phyloP scores from a whole-genome alignment of 345 rosid genomes.

The Microcos paniculata region DNA sequence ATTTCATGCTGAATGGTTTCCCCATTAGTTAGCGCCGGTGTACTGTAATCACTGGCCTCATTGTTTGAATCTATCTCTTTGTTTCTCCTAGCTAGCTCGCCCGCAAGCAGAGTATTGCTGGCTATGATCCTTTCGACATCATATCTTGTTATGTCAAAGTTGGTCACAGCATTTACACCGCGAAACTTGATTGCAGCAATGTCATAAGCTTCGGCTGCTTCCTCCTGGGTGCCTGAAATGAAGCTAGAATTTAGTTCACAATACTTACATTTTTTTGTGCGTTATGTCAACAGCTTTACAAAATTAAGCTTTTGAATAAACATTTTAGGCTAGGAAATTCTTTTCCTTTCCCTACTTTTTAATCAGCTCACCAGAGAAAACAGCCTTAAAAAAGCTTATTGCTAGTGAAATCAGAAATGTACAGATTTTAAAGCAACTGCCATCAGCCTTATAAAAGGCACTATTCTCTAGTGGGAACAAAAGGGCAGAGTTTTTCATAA shows the following conservation, averaged over 20 bases:
- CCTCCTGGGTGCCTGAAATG: constrained; percentile 71
- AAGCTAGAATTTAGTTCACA: neutral
- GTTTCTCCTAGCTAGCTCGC: constrained; percentile 64
- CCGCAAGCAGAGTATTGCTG: constrained; percentile 67
- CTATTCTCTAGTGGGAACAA: constrained; percentile 35
- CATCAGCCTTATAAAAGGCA: constrained; percentile 49
- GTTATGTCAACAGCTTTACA: neutral
- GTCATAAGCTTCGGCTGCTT: constrained; percentile 86
- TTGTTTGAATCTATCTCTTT: constrained; percentile 31
- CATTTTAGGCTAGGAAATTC: neutral
- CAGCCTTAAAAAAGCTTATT: constrained; percentile 29
- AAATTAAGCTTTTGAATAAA: neutral
- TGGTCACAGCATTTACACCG: constrained; percentile 73
- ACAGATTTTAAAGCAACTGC: constrained; percentile 27
- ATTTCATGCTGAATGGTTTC: constrained; percentile 23
- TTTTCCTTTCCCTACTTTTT: constrained; percentile 8
- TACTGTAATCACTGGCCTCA: constrained; percentile 22
- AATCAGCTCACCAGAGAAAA: neutral
- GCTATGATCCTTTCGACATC: constrained; percentile 78
- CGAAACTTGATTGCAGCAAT: constrained; percentile 81
- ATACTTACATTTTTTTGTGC: too few species aligned
- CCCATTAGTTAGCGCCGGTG: constrained; percentile 13
- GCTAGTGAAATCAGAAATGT: constrained; percentile 15
- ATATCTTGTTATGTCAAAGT: constrained; percentile 70
- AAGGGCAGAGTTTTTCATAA: constrained; percentile 23